These are phyloP conservation scores for Pseudovirgaria hyperparasitica DNA, from an alignment of 2,329 filamentous ascomycete species.

Conservation along the genomic window DNA sequence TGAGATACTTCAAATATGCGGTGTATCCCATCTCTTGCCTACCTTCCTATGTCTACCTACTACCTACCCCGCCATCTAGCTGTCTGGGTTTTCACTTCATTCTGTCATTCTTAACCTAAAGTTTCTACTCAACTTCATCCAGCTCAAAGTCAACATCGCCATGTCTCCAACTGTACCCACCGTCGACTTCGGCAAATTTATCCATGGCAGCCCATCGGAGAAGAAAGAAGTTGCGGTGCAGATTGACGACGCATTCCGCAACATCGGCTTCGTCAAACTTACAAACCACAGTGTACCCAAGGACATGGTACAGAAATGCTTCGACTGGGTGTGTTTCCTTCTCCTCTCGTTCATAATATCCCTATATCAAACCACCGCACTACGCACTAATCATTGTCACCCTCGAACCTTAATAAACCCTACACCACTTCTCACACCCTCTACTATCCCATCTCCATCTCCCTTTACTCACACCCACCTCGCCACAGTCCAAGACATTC, in stretches of 20 bases:
- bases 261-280: conserved; percentile 30
- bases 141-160: no score
- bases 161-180: conserved; percentile 14
- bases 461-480: background rate
- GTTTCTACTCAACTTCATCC: no score
- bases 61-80: no score
- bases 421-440: background rate
- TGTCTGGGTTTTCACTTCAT: no score
- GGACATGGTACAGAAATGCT: conserved; percentile 16
- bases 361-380: background rate
- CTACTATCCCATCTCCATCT: background rate
- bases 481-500: conserved; percentile 18
- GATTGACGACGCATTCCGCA: conserved; percentile 26
- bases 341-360: background rate
- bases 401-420: background rate
- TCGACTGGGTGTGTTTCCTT: conserved; percentile 13
- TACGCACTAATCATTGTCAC: background rate
- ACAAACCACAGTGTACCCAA: conserved; percentile 24
- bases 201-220: conserved; percentile 8
- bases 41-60: no score
- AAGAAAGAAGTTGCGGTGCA: conserved; percentile 13
- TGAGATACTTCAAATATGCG: no score
- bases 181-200: conserved; percentile 16
- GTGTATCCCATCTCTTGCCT: no score
- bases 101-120: no score